Percentiles rank a stretch among this genome's conserved stretches.
Evolutionary conservation across 352 stramenopile genomes (phyloP).

Genomic region (Pythium volutum): DNA sequence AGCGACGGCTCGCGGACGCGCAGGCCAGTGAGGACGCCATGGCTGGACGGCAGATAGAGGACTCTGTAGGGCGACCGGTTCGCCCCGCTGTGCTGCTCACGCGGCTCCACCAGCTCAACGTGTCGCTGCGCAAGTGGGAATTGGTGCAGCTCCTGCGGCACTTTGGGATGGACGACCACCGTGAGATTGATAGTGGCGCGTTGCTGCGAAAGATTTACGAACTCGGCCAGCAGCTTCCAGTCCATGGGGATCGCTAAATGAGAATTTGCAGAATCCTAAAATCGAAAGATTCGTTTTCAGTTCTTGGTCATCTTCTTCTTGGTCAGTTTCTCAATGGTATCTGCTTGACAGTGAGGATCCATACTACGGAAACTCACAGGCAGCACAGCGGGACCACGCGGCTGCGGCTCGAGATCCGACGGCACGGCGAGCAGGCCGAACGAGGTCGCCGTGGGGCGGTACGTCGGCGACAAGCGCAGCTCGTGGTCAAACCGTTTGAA

Average conservation of each 20-base stretch:
- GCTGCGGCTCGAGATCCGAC: background rate
- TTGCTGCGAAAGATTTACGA: conserved; percentile 50
- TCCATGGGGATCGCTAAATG: background rate
- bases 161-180: conserved; percentile 45
- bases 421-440: conserved; percentile 10
- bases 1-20: conserved; percentile 7
- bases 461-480: conserved; percentile 11
- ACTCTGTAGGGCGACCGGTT: conserved; percentile 9
- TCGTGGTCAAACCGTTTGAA: conserved; percentile 55
- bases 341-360: background rate
- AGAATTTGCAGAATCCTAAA: background rate
- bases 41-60: background rate
- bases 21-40: conserved; percentile 4
- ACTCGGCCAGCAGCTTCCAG: conserved; percentile 7
- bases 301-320: background rate
- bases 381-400: background rate
- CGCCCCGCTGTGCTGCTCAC: conserved; percentile 30
- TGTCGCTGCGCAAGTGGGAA: conserved; percentile 37
- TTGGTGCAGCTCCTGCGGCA: conserved; percentile 39
- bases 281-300: no score
- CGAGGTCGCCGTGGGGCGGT: conserved; percentile 6
- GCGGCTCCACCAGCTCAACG: conserved; percentile 45
- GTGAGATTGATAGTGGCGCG: conserved; percentile 38
- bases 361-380: background rate
- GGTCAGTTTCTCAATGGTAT: background rate